Base-by-base conservation (phyloP, 805 yeast species). In the Wickerhamiella azyma region DNA sequence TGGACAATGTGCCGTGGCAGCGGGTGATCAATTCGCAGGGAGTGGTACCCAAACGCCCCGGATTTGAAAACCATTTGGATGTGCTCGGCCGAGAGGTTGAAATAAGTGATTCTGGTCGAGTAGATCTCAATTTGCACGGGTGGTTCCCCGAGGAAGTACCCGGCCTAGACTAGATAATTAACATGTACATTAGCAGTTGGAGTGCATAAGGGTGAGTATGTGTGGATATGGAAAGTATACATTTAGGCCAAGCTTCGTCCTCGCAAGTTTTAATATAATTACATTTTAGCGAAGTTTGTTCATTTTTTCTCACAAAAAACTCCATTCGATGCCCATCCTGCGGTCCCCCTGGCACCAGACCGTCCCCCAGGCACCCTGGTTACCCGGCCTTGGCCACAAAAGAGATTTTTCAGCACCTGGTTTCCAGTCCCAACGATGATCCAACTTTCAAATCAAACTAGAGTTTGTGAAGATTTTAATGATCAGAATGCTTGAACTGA, bases 1-100 rank as follows among this genome's bases (percentile, higher is more conserved):
- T 55, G 9, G 59, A 53, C 2, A 64, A 63, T 9, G 71, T 81
- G 11, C 89, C 89, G 3, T 83, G 94, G 94, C 82, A 89, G 89
- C 62, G 94, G 30, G 82, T 83, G 1, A 65, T 83, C 9, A 70
- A 72, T 19, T 66, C 81, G n/a, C 62, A 72, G 14, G 92, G 92
- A 0, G 65, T 61, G 16, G 76, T 82, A 2, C 73, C 85, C 4
- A 71, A 72, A 57, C 57, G 66, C 0, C 59, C 59, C 21, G 70
- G 72, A 1, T 75, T 72, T 44, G 52, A 55, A 10, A 52, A 57
- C 18, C 89, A 81, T 57, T 67, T 69, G 9, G 60, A 63, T 6
- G 52, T 56, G 41, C 61, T 81, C 18, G 48, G 59, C 16, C 55
- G 51, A 0, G 89, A 82, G 59, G 72, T 74, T 3, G 55, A 54